Percentiles rank a stretch among this genome's conserved stretches.
Evolutionary conservation across 768 basidiomycete genomes (phyloP).

Genomic region (Russula olivacea): DNA sequence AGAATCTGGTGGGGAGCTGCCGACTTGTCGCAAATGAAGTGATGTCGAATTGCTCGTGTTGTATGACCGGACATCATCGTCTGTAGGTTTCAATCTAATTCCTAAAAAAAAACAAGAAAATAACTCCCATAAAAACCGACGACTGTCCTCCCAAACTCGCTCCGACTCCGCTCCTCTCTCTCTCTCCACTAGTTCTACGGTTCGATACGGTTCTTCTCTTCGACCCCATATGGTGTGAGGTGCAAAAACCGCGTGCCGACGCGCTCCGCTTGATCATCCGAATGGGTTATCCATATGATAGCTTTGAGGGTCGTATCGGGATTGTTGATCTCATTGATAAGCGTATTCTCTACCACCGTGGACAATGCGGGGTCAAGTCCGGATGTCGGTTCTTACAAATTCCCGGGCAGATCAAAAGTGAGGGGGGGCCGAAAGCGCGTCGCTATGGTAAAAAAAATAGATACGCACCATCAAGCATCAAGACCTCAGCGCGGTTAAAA

Average conservation of each 20-base stretch:
- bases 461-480: slow-evolving; percentile 66
- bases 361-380: slow-evolving; percentile 73
- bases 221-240: slow-evolving; percentile 27
- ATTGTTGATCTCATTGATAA: slow-evolving; percentile 48
- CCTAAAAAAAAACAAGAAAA: no score
- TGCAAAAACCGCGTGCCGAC: slow-evolving; percentile 66
- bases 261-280: slow-evolving; percentile 68
- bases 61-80: slow-evolving; percentile 1
- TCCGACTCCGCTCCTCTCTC: no score
- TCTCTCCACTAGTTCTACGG: slow-evolving; percentile 16
- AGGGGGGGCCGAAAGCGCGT: neutral
- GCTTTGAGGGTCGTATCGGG: slow-evolving; percentile 54
- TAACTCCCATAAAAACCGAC: neutral
- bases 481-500: slow-evolving; percentile 66
- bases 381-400: slow-evolving; percentile 74
- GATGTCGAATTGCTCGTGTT: neutral
- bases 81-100: neutral
- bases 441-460: neutral
- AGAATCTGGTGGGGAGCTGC: neutral
- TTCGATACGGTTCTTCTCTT: slow-evolving; percentile 16
- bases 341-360: slow-evolving; percentile 55
- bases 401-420: neutral
- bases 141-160: neutral
- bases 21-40: neutral
- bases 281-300: slow-evolving; percentile 85